Conservation (phyloP, 441 rosid species). For the Kokia cookei region DNA sequence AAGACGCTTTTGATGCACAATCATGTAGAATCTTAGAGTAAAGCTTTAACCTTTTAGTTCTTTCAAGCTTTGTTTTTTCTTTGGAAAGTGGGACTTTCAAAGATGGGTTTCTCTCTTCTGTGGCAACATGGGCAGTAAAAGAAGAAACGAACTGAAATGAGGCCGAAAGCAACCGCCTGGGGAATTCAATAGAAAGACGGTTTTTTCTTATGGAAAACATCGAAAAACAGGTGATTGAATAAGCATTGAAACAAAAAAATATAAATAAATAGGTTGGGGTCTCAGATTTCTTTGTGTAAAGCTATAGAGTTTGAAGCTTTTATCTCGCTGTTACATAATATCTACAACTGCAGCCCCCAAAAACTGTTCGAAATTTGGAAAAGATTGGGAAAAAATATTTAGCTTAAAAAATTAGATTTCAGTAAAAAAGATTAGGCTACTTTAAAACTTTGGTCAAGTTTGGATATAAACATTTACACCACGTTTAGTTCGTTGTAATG, state of each 20-base stretch:
- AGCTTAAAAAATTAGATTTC: too few relatives aligned
- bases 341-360: too few relatives aligned
- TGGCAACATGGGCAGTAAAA: not conserved
- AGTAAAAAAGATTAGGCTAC: too few relatives aligned
- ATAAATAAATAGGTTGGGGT: not conserved
- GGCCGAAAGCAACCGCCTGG: not conserved
- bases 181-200: not conserved
- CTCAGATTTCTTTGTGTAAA: not conserved
- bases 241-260: not conserved
- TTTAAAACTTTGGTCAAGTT: too few relatives aligned
- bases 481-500: too few relatives aligned
- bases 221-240: not conserved
- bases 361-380: too few relatives aligned
- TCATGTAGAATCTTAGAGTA: slow-evolving; percentile 30
- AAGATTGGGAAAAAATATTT: too few relatives aligned
- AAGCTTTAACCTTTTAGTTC: not conserved
- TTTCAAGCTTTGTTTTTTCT: not conserved
- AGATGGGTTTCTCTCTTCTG: not conserved
- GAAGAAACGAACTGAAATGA: not conserved
- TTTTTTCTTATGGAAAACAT: not conserved
- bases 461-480: too few relatives aligned
- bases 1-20: slow-evolving; percentile 24
- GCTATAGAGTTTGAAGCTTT: not conserved
- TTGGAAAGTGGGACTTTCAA: not conserved
- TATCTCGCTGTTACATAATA: not conserved